A percentile compares a stretch with the other conserved stretches of the same genome.
phyloP scores from a whole-genome alignment of 2,329 filamentous ascomycete species.

The Xylariaceae sp. region DNA sequence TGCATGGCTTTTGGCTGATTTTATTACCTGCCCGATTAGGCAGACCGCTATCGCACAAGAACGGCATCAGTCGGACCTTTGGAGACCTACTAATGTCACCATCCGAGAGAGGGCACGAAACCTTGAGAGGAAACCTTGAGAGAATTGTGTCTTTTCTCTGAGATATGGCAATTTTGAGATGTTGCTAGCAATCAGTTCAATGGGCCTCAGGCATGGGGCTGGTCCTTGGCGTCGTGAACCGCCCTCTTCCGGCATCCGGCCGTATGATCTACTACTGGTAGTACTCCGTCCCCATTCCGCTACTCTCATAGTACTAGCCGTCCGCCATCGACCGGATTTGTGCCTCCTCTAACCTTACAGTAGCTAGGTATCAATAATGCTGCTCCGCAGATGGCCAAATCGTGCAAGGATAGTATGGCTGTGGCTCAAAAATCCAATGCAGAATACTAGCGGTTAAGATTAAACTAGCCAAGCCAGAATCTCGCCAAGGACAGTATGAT shows the following conservation, averaged over 20 bases:
- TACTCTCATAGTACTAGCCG: neutral
- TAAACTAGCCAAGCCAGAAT: neutral
- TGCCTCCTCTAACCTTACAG: too few relatives aligned
- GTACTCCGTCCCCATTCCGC: neutral
- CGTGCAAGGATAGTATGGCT: too few relatives aligned
- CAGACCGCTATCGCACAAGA: too few relatives aligned
- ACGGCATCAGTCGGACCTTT: neutral
- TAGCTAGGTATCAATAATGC: too few relatives aligned
- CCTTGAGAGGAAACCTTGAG: neutral
- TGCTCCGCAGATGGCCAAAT: too few relatives aligned
- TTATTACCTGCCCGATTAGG: too few relatives aligned
- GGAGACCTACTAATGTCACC: neutral
- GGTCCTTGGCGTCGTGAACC: slow-evolving; percentile 4
- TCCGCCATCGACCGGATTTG: neutral
- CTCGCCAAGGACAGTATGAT: neutral
- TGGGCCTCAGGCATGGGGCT: neutral
- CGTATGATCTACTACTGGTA: slow-evolving; percentile 11
- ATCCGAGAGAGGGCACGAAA: slow-evolving; percentile 8
- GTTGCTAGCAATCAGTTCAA: slow-evolving; percentile 1
- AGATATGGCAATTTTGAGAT: slow-evolving; percentile 8
- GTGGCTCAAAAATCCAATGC: too few relatives aligned
- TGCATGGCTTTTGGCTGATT: slow-evolving; percentile 1
- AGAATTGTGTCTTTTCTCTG: slow-evolving; percentile 5
- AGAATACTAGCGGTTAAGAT: neutral
- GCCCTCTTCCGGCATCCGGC: slow-evolving; percentile 15